Conservation (phyloP, 352 stramenopile genomes). For the Phytopythium cucurbitacearum region DNA sequence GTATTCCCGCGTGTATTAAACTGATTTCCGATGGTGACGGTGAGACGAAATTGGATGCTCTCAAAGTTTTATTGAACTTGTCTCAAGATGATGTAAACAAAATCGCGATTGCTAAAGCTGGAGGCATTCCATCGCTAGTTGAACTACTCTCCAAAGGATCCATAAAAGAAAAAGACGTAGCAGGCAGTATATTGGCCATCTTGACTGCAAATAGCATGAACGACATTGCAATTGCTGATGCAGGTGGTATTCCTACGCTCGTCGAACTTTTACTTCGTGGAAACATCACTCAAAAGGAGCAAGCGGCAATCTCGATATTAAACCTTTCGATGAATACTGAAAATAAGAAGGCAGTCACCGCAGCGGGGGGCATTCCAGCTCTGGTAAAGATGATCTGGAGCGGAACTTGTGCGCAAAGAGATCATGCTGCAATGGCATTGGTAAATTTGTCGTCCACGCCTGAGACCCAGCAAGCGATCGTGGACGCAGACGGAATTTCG, state of each 20-base stretch:
- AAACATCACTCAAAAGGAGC: neutral
- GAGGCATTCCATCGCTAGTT: too few species aligned
- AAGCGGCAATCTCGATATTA: neutral
- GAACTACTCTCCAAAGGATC: too few species aligned
- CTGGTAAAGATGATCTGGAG: neutral
- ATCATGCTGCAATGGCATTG: neutral
- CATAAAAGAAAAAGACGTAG: neutral
- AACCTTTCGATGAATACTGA: neutral
- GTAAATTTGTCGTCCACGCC: neutral
- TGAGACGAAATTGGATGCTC: conserved; percentile 7
- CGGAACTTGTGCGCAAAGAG: neutral
- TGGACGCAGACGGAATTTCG: neutral
- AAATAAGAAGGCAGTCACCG: neutral
- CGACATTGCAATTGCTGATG: neutral
- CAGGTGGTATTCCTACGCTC: neutral
- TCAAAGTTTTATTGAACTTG: conserved; percentile 8
- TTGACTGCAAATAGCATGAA: neutral
- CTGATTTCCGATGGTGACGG: neutral
- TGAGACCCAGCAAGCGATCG: neutral
- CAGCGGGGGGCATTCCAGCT: neutral
- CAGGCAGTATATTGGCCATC: neutral
- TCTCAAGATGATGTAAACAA: neutral
- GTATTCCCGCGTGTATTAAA: neutral
- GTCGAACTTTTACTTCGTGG: neutral
- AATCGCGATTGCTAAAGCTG: too few species aligned